Conservation (phyloP, 2,329 filamentous ascomycete genomes). For the Xylariaceae sp. region DNA sequence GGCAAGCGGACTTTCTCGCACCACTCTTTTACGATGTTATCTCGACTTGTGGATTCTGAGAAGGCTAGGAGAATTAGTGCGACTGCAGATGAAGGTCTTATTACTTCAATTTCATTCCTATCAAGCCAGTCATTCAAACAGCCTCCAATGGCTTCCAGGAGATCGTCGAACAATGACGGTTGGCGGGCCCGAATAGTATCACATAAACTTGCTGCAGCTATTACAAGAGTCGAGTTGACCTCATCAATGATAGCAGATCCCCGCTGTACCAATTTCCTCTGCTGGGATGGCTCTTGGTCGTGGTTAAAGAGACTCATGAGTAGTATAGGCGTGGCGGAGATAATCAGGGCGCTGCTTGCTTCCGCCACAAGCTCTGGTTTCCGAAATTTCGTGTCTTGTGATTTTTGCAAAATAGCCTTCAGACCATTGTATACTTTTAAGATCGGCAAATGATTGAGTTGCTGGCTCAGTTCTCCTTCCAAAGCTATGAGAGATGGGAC, state of each 20-base stretch:
- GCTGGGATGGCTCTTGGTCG: constrained; percentile 12
- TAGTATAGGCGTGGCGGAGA: constrained; percentile 56
- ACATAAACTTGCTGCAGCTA: constrained; percentile 22
- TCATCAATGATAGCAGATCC: constrained; percentile 36
- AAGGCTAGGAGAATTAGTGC: constrained; percentile 57
- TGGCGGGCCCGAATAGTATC: constrained; percentile 21
- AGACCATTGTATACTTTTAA: constrained; percentile 38
- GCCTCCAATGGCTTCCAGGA: constrained; percentile 38
- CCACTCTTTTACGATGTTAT: constrained; percentile 53
- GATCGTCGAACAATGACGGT: constrained; percentile 23
- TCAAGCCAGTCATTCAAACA: constrained; percentile 55
- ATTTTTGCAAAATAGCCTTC: constrained; percentile 48
- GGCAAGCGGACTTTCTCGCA: constrained; percentile 48
- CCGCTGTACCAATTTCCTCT: constrained; percentile 32
- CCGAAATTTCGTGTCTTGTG: constrained; percentile 53
- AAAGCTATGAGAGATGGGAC: constrained; percentile 46
- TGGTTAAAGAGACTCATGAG: constrained; percentile 43
- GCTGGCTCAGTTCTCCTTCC: neutral
- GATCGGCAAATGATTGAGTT: constrained; percentile 26
- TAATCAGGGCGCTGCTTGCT: constrained; percentile 63
- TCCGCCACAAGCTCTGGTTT: constrained; percentile 70
- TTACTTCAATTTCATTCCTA: constrained; percentile 56
- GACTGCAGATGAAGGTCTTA: constrained; percentile 57
- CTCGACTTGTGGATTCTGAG: constrained; percentile 45
- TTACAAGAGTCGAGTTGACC: constrained; percentile 5